Evolutionary conservation across 345 rosid species (phyloP).

Genomic region (Hibiscus tridactylites): DNA sequence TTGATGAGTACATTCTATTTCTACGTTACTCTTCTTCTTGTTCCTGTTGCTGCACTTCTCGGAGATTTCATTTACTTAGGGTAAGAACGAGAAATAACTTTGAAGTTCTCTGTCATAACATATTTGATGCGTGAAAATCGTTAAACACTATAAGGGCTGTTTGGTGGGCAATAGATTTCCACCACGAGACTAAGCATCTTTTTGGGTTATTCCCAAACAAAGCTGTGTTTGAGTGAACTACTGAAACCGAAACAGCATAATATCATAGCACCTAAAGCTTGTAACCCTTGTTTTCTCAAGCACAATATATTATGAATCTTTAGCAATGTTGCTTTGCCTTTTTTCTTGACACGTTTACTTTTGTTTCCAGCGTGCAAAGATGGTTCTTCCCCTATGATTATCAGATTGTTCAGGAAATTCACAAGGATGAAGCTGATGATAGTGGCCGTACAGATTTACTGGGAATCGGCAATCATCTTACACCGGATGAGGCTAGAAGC

Average conservation of each 20-base stretch:
- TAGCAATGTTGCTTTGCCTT: neutral
- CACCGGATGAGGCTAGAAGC: conserved; percentile 78
- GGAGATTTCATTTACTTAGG: conserved; percentile 91
- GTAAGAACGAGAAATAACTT: conserved; percentile 25
- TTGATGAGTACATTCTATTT: conserved; percentile 88
- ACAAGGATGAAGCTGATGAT: conserved; percentile 59
- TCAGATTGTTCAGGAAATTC: conserved; percentile 90
- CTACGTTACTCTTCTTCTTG: conserved; percentile 67
- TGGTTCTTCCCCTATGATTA: conserved; percentile 96
- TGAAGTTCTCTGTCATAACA: neutral
- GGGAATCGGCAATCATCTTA: conserved; percentile 54
- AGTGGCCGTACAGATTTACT: conserved; percentile 34
- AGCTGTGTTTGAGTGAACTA: neutral
- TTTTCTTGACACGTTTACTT: conserved; percentile 1
- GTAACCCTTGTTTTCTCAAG: conserved; percentile 9
- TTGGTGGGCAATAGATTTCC: neutral
- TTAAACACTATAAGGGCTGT: neutral
- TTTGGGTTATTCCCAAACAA: neutral
- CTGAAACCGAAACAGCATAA: neutral
- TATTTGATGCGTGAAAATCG: neutral
- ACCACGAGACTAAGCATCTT: neutral
- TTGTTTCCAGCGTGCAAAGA: conserved; percentile 57
- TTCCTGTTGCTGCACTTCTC: conserved; percentile 81
- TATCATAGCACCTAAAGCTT: neutral
- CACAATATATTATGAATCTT: neutral